A percentile compares a stretch with the other conserved stretches of the same genome.
phyloP scores from a whole-genome alignment of 148 eudicot genomes.

The Agrostemma githago region DNA sequence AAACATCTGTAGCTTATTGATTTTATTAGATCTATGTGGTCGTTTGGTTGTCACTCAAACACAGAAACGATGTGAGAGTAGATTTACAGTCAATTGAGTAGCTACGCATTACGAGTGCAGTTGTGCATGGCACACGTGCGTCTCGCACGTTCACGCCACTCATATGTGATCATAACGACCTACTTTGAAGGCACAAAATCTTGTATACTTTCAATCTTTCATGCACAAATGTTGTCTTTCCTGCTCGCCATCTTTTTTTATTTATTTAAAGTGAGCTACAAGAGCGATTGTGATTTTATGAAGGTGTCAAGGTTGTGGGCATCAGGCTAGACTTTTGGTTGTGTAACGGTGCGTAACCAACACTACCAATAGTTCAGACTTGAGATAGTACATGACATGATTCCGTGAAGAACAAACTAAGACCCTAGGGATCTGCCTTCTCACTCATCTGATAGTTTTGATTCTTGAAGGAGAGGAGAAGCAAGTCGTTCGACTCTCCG shows the following conservation, averaged over 20 bases:
- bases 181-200: background rate
- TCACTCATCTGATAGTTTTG: no score
- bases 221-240: background rate
- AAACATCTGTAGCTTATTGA: background rate
- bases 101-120: background rate
- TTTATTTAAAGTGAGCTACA: no score
- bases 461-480: no score
- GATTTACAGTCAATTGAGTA: background rate
- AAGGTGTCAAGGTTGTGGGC: no score
- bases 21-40: background rate
- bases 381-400: no score
- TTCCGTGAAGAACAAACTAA: no score
- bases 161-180: background rate
- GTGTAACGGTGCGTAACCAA: no score
- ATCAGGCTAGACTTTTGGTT: no score
- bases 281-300: background rate
- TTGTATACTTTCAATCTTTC: background rate
- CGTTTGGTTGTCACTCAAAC: background rate
- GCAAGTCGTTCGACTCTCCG: no score
- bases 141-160: background rate
- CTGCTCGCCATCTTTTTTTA: background rate
- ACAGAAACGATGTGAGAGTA: background rate
- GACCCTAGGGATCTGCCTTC: no score
- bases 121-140: background rate
- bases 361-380: no score